A percentile compares a stretch with the other conserved stretches of the same genome.
phyloP scores from a whole-genome alignment of 352 stramenopile species.

The Blastocystis sp. region DNA sequence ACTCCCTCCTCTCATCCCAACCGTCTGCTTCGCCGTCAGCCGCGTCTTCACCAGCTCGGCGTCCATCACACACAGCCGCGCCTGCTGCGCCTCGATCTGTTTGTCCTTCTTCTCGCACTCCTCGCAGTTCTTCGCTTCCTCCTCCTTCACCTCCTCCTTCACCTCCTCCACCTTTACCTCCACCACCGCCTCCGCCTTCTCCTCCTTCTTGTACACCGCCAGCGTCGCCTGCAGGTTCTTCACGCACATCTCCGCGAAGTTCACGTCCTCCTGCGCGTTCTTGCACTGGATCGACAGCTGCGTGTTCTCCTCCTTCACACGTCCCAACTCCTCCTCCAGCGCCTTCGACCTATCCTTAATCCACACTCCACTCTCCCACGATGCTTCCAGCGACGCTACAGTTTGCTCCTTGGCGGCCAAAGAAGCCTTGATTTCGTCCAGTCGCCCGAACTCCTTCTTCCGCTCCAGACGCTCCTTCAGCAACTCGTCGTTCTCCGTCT shows the following conservation, averaged over 20 bases:
- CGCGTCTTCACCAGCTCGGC: constrained; percentile 43
- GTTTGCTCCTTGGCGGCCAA: constrained; percentile 76
- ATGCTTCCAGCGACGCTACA: constrained; percentile 31
- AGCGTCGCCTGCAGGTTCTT: constrained; percentile 80
- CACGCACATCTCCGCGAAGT: constrained; percentile 79
- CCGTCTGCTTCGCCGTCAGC: neutral
- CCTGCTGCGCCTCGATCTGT: neutral
- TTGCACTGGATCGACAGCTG: constrained; percentile 78
- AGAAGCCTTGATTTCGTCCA: constrained; percentile 78
- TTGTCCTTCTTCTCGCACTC: neutral
- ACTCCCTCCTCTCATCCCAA: constrained; percentile 77
- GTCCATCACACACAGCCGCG: constrained; percentile 22
- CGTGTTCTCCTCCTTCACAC: constrained; percentile 78
- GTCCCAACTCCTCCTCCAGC: constrained; percentile 76
- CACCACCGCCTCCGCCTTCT: neutral
- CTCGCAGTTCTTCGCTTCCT: neutral
- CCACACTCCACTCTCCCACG: constrained; percentile 77
- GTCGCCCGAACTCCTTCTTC: constrained; percentile 78
- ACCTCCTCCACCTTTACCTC: neutral
- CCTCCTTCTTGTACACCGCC: constrained; percentile 32
- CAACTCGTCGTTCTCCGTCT: constrained; percentile 80
- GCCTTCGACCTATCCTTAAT: constrained; percentile 58
- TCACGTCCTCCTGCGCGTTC: constrained; percentile 79
- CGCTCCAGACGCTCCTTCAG: constrained; percentile 80
- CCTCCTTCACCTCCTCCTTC: constrained; percentile 17